Conservation (phyloP, 2,329 filamentous ascomycete genomes). For the Berkeleyomyces rouxiae region DNA sequence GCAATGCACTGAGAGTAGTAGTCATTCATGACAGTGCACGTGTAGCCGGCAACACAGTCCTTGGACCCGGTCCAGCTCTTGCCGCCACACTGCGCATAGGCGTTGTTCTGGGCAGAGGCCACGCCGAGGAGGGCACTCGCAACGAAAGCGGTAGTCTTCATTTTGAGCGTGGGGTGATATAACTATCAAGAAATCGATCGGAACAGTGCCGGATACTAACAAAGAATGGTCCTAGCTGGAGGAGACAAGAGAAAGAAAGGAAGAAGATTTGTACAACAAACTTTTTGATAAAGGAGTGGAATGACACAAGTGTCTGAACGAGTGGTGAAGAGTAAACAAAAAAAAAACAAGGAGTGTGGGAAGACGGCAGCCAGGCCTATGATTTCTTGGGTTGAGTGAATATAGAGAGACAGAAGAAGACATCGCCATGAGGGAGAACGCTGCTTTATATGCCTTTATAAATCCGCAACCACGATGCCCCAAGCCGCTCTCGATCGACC, state of each 20-base stretch:
- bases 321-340: not conserved
- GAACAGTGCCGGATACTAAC: not conserved
- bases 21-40: not conserved
- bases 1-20: conserved; percentile 1
- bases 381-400: not conserved
- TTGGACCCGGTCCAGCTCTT: not conserved
- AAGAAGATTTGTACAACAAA: not conserved
- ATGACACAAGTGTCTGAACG: not conserved
- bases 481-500: not conserved
- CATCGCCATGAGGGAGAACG: not conserved
- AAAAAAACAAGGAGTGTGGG: not conserved
- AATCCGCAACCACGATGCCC: not conserved
- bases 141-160: not conserved
- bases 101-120: not conserved
- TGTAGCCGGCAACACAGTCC: not conserved
- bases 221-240: not conserved
- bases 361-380: conserved; percentile 1
- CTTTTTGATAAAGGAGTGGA: not conserved
- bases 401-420: not conserved
- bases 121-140: not conserved
- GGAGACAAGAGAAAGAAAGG: not conserved
- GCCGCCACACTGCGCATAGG: conserved; percentile 1
- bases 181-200: not conserved
- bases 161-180: not conserved
- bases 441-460: not conserved